Conservation (phyloP, 768 basidiomycete genomes). For the Boletus rubroflammeus region DNA sequence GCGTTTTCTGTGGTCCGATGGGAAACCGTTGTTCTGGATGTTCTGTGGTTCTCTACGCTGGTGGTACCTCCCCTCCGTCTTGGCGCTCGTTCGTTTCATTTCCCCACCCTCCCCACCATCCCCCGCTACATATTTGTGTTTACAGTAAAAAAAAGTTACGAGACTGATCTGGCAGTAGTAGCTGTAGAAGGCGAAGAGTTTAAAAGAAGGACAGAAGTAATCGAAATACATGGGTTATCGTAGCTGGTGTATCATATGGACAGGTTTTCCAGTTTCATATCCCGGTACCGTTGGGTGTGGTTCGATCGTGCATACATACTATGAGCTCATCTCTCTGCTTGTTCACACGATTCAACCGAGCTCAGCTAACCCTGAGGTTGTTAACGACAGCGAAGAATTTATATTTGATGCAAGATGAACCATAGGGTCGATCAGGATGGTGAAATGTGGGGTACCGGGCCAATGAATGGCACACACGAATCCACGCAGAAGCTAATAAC, state of each 20-base stretch:
- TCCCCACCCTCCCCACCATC: neutral
- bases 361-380: neutral
- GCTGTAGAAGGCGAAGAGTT: slow-evolving; percentile 23
- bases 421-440: neutral
- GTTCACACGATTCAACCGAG: neutral
- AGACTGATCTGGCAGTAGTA: slow-evolving; percentile 29
- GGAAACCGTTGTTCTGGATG: slow-evolving; percentile 19
- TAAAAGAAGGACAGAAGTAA: slow-evolving; percentile 33
- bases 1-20: slow-evolving; percentile 22
- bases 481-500: slow-evolving; percentile 11
- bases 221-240: slow-evolving; percentile 26
- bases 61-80: slow-evolving; percentile 8
- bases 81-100: slow-evolving; percentile 12
- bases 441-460: neutral
- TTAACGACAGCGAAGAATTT: neutral
- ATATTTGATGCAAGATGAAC: neutral
- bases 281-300: neutral
- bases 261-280: slow-evolving; percentile 1
- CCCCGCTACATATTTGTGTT: slow-evolving; percentile 21
- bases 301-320: neutral
- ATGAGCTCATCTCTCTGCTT: neutral
- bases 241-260: slow-evolving; percentile 33
- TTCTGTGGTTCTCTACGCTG: slow-evolving; percentile 14
- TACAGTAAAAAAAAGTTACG: slow-evolving; percentile 17
- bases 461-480: neutral